These are phyloP conservation scores for Penicillium polonicum DNA, from an alignment of 2,329 filamentous ascomycete species.

Conservation along the genomic window DNA sequence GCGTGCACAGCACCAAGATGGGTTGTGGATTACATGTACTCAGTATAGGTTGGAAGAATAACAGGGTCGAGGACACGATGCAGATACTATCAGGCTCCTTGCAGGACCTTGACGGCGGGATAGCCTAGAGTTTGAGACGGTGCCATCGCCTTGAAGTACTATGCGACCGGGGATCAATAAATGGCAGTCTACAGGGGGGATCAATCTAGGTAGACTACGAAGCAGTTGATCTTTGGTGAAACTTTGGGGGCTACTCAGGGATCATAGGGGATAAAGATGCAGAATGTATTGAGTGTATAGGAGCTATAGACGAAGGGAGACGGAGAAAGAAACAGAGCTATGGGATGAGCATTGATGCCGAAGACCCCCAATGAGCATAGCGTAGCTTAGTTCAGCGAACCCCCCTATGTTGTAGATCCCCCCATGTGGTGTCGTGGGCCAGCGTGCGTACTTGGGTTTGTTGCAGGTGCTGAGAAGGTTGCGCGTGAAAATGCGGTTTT, in stretches of 20 bases:
- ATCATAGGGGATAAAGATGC: not conserved
- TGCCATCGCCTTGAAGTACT: not conserved
- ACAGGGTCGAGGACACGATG: not conserved
- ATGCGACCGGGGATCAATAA: not conserved
- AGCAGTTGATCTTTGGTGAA: no score
- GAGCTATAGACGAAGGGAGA: not conserved
- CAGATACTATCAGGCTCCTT: not conserved
- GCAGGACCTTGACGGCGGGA: not conserved
- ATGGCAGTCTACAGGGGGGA: not conserved
- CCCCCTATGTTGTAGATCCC: not conserved
- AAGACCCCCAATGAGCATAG: not conserved
- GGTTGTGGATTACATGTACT: not conserved
- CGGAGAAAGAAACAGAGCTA: not conserved
- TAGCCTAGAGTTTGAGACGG: not conserved
- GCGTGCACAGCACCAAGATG: not conserved
- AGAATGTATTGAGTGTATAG: not conserved
- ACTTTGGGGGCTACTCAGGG: not conserved
- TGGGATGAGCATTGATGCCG: not conserved
- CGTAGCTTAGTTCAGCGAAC: not conserved
- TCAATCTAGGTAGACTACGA: not conserved
- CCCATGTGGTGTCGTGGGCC: not conserved
- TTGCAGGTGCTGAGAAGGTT: not conserved
- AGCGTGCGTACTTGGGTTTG: not conserved
- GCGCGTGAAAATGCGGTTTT: not conserved
- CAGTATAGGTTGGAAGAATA: not conserved